Percentiles rank a stretch among this genome's conserved stretches.
phyloP scores from a whole-genome alignment of 345 rosid genomes.

The Noccaea bulbosa region DNA sequence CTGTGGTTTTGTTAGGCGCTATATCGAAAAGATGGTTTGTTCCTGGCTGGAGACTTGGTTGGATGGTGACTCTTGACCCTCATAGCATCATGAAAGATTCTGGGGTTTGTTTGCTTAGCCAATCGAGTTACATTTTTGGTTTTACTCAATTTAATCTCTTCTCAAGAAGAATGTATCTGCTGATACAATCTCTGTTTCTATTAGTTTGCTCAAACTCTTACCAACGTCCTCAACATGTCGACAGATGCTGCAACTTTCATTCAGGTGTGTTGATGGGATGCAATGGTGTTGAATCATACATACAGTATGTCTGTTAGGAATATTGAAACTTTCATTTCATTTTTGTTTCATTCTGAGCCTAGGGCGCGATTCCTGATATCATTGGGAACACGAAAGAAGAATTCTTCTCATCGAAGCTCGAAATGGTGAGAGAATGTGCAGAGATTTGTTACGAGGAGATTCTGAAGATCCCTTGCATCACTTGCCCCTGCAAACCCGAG shows the following conservation, averaged over 20 bases:
- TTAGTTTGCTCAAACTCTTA: slow-evolving; percentile 50
- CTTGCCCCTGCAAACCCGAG: slow-evolving; percentile 50
- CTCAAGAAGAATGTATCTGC: neutral
- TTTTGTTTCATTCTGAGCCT: neutral
- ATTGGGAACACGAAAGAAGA: slow-evolving; percentile 46
- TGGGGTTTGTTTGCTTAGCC: slow-evolving; percentile 48
- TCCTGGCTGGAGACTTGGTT: slow-evolving; percentile 86
- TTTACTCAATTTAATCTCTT: neutral
- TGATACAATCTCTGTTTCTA: slow-evolving; percentile 7
- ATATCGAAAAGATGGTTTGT: slow-evolving; percentile 78
- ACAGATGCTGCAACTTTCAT: slow-evolving; percentile 59
- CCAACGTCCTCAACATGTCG: slow-evolving; percentile 36
- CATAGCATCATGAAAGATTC: slow-evolving; percentile 51
- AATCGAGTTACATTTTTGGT: neutral
- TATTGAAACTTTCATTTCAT: neutral
- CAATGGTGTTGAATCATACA: neutral
- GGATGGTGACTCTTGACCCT: slow-evolving; percentile 74
- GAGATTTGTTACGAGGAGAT: slow-evolving; percentile 44
- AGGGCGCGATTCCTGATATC: slow-evolving; percentile 48
- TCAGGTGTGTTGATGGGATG: slow-evolving; percentile 51
- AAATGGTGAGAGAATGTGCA: slow-evolving; percentile 38
- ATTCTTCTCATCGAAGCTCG: slow-evolving; percentile 40
- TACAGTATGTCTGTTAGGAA: neutral
- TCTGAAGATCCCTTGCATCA: slow-evolving; percentile 46
- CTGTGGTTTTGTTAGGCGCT: slow-evolving; percentile 61